Conservation (phyloP, 2,329 filamentous ascomycete species). For the Scedosporium boydii region DNA sequence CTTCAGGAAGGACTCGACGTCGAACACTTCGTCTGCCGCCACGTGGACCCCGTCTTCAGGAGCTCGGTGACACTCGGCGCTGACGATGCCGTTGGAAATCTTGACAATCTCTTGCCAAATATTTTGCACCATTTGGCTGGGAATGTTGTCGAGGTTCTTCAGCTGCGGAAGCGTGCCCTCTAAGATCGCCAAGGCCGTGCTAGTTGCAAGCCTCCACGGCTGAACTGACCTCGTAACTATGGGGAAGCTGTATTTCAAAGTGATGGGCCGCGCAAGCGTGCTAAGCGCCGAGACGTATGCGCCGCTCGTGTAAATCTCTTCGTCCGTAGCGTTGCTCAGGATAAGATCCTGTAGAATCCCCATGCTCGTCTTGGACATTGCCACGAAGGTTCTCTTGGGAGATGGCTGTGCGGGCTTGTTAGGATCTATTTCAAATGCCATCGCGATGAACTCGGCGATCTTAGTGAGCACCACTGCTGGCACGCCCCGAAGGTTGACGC, state of each 20-base stretch:
- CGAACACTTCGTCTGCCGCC: slow-evolving; percentile 63
- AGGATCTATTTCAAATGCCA: slow-evolving; percentile 50
- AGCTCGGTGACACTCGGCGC: slow-evolving; percentile 47
- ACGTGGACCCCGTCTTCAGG: slow-evolving; percentile 35
- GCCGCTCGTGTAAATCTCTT: slow-evolving; percentile 60
- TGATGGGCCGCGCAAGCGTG: slow-evolving; percentile 60
- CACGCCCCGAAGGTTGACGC: slow-evolving; percentile 54
- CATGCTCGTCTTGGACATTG: slow-evolving; percentile 78
- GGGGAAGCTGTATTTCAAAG: slow-evolving; percentile 71
- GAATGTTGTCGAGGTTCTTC: slow-evolving; percentile 34
- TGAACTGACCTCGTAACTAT: slow-evolving; percentile 60
- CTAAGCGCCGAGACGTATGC: slow-evolving; percentile 56
- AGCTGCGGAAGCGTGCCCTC: slow-evolving; percentile 55
- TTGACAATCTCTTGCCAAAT: slow-evolving; percentile 65
- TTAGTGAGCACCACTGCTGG: slow-evolving; percentile 60
- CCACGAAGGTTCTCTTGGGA: slow-evolving; percentile 70
- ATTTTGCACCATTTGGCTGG: slow-evolving; percentile 34
- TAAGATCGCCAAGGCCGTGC: slow-evolving; percentile 58
- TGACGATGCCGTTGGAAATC: slow-evolving; percentile 60
- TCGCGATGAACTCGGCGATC: slow-evolving; percentile 59
- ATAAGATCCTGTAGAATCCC: slow-evolving; percentile 54
- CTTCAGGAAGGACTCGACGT: slow-evolving; percentile 63
- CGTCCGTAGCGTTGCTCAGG: slow-evolving; percentile 46
- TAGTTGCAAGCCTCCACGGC: slow-evolving; percentile 75
- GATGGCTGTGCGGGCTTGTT: slow-evolving; percentile 20